These are phyloP conservation scores for Furcasterigmium sp. DNA, from an alignment of 2,329 filamentous ascomycete species.

Conservation along the genomic window DNA sequence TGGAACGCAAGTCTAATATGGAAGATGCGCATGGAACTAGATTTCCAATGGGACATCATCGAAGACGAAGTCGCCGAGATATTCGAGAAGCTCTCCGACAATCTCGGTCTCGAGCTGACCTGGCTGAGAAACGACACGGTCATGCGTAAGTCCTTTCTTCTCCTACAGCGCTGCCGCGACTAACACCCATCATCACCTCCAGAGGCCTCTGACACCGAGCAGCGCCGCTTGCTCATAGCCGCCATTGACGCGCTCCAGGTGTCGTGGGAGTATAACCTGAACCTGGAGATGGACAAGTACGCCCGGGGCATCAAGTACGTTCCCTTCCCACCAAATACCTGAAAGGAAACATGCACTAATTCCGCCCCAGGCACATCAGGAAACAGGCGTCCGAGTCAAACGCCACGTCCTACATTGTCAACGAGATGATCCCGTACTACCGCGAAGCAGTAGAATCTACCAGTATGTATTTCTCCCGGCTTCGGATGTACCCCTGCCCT, in stretches of 20 bases:
- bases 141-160: not conserved
- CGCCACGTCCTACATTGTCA: constrained; percentile 6
- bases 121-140: not conserved
- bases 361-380: not conserved
- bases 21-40: constrained; percentile 24
- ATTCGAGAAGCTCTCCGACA: constrained; percentile 4
- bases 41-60: constrained; percentile 19
- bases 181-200: not conserved
- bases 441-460: not conserved
- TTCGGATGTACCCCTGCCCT: not conserved
- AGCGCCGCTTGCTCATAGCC: not conserved
- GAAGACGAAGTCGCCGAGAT: constrained; percentile 17
- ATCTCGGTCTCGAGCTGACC: not conserved
- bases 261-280: not conserved
- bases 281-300: not conserved
- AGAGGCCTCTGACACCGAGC: not conserved
- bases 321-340: too few species aligned
- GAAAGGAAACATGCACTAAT: not conserved
- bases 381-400: constrained; percentile 4
- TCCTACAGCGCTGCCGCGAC: not conserved
- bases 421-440: constrained; percentile 5
- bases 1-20: constrained; percentile 26
- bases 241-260: not conserved
- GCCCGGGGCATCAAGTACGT: not conserved
- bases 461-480: not conserved